Evolutionary conservation across 441 rosid genomes (phyloP).

Genomic region (Pelargonium australe): DNA sequence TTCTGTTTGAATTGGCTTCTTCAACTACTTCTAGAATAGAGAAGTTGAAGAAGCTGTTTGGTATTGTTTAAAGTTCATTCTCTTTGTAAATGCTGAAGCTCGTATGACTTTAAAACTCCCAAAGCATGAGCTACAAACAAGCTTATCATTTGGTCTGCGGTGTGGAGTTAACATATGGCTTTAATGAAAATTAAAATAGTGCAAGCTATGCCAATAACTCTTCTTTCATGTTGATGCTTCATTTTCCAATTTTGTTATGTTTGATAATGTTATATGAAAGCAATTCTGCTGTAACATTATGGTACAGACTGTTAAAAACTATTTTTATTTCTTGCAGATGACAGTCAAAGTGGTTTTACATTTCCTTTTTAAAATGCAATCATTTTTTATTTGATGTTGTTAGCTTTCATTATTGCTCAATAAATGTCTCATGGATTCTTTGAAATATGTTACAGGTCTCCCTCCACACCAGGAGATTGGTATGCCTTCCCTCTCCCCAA

Average conservation of each 20-base stretch:
- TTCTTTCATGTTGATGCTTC: background rate
- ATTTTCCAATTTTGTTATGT: no score
- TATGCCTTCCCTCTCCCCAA: slow-evolving; percentile 98
- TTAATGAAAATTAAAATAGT: background rate
- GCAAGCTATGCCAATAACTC: background rate
- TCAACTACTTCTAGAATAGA: background rate
- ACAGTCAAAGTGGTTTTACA: background rate
- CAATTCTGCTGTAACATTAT: no score
- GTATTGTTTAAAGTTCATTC: background rate
- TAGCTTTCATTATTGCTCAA: slow-evolving; percentile 1
- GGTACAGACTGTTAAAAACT: background rate
- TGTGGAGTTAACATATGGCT: background rate
- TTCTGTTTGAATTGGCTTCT: background rate
- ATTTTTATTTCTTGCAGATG: background rate
- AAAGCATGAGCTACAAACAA: background rate
- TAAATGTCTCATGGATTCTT: slow-evolving; percentile 17
- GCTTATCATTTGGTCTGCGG: background rate
- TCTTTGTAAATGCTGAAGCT: background rate
- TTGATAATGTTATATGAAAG: no score
- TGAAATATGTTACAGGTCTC: slow-evolving; percentile 51
- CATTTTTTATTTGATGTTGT: slow-evolving; percentile 1
- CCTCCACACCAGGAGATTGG: slow-evolving; percentile 96
- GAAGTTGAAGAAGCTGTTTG: slow-evolving; percentile 6
- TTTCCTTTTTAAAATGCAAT: background rate
- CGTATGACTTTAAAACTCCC: no score